phyloP scores from a whole-genome alignment of 305 asterid genomes.

The Solanum aculeatissimum region DNA sequence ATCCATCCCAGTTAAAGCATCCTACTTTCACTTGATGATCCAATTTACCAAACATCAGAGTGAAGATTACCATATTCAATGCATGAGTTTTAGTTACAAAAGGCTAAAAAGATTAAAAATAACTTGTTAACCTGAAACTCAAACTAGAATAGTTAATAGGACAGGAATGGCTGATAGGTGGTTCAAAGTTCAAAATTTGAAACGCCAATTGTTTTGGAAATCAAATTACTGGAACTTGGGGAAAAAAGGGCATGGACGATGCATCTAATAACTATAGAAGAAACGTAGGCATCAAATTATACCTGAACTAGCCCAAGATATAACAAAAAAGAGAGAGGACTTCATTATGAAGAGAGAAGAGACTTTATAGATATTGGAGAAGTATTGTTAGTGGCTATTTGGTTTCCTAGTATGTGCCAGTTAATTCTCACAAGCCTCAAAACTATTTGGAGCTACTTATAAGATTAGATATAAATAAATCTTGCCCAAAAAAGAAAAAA shows the following conservation, averaged over 20 bases:
- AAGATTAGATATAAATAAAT: not conserved
- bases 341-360: not conserved
- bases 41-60: not conserved
- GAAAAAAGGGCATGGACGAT: not conserved
- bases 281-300: not conserved
- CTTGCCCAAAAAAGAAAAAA: not conserved
- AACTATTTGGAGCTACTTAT: not conserved
- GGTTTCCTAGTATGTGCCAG: not conserved
- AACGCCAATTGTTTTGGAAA: not conserved
- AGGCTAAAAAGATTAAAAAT: not conserved
- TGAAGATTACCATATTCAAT: not conserved
- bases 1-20: not conserved
- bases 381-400: not conserved
- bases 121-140: not conserved
- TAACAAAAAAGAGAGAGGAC: not conserved
- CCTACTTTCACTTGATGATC: not conserved
- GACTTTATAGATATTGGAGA: not conserved
- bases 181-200: not conserved
- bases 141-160: not conserved
- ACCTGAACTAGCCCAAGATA: not conserved
- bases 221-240: not conserved
- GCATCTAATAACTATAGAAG: not conserved
- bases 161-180: not conserved
- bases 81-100: not conserved
- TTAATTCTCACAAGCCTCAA: not conserved